These are phyloP conservation scores for Paramecium primaurelia DNA, from an alignment of 73 alveolate genomes.

Conservation along the genomic window DNA sequence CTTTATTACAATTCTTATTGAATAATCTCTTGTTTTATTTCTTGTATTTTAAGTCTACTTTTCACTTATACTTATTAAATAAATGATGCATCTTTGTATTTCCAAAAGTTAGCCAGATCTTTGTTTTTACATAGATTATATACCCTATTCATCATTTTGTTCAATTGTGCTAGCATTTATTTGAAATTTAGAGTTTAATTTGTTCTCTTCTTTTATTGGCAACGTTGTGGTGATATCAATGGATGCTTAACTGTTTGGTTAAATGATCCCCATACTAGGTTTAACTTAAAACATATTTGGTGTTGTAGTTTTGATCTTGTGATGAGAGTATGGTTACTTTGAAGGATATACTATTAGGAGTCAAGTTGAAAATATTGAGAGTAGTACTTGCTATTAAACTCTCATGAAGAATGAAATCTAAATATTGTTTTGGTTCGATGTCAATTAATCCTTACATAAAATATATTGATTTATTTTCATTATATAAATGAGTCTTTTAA, in stretches of 20 bases:
- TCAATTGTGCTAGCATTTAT: background rate
- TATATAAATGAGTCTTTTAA: background rate
- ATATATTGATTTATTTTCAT: background rate
- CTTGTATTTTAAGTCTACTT: background rate
- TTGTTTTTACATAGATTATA: background rate
- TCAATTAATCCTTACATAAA: constrained; percentile 12
- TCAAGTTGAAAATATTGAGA: background rate
- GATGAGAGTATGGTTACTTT: background rate
- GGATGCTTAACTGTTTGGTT: background rate
- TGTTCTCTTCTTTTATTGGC: background rate
- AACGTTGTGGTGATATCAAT: background rate
- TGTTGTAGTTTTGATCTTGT: background rate
- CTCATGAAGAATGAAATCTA: background rate
- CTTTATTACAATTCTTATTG: background rate
- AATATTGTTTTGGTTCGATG: background rate
- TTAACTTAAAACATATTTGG: background rate
- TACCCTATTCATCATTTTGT: background rate
- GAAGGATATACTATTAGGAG: background rate
- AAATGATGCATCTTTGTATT: background rate
- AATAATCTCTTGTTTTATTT: background rate
- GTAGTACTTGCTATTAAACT: background rate
- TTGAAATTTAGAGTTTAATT: background rate
- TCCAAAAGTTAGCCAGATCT: background rate
- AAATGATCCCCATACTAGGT: background rate
- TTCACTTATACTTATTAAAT: background rate